Base-by-base conservation (phyloP, 495 filamentous ascomycete species). In the Penicillium steckii region DNA sequence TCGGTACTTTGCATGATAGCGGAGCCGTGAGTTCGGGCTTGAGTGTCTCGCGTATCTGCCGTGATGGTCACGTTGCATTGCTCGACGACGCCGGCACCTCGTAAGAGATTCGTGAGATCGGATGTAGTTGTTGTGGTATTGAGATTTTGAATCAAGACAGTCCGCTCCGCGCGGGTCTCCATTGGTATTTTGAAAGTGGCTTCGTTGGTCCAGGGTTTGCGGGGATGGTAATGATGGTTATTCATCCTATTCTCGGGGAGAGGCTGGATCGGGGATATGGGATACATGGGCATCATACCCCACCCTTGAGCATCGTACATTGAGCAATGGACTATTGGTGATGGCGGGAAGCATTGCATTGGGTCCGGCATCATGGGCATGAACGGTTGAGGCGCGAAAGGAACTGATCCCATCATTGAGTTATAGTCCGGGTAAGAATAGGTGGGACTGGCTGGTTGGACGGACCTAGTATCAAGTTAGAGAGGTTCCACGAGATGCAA, bases 291-390 rank as follows among this genome's bases (percentile, higher is more conserved):
- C 48, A 68, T 55, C 58, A 71, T 51, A 52, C 59, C 52, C 50
- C 69, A 69, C n/a, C 53, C 56, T 50, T 59, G 54, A 17, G 59
- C 48, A 18, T 73, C 71, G 43, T 61, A 66, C 48, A 63, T 61
- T 1, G 66, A 48, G 21, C 55, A 55, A 19, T 64, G 68, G 41
- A 70, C 60, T 38, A 59, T 56, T 18, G 71, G 67, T 2, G 70
- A 70, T 7, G 62, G 58, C n/a, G 71, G 62, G 40, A 64, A 57
- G 26, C 55, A 59, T 7, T 68, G 61, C 38, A 70, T 58, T 7
- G 57, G 45, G 13, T 75, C 72, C 23, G 64, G 48, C 52, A 67
- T 67, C 30, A 73, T 65, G 10, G 67, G 62, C 38, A 75, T 55
- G 50, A 65, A 71, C 8, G 49, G 48, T 41, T 65, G 68, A 2